Base-by-base conservation (phyloP, 139 green algal genomes). In the Chlorella ohadii region DNA sequence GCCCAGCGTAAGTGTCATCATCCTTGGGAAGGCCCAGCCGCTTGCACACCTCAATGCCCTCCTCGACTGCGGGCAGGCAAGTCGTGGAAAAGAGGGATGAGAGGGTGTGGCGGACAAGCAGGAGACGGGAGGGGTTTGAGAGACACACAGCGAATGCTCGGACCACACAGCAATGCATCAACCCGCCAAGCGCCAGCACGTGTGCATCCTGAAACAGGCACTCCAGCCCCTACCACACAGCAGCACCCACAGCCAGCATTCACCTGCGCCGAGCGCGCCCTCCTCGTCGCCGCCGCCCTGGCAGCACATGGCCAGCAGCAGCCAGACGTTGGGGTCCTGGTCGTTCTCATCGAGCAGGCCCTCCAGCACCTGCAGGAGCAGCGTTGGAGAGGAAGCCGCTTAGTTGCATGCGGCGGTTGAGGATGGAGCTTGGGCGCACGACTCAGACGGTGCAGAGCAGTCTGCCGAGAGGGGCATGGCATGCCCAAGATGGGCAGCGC, bases 271-370 rank as follows among this genome's bases (percentile, higher is more conserved):
- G 38, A 87, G 63, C 3, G 93, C 94, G 55, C 89, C 91, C 17
- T 93, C 86, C 67, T 91, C 83, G 64, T 93, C 79, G 77, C 88
- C 82, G 63, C 88, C 78, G 64, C 76, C 85, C 79, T 84, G 74
- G 72, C 85, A 77, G 76, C 80, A 76, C 83, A 94, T 87, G 51
- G 86, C 93, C 55, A 96, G 84, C 86, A 98, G 82, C 75, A 97
- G 91, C 93, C 93, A 97, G 1, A 93, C 91, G 56, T 96, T 88
- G 3, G 90, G 91, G 65, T 93, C 93, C 44, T 64, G 87, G 90
- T 98, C 95, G 75, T 96, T 88, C 85, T 98, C 95, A 63, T 91
- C 90, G 16, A 97, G 76, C 66, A 98, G 80, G 20, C 85, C 83
- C 71, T 95, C 89, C 70, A 97, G 78, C 47, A 98, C 89, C 92